These are phyloP conservation scores for Chaetomium fimeti DNA, from an alignment of 495 filamentous ascomycete species.

Conservation along the genomic window DNA sequence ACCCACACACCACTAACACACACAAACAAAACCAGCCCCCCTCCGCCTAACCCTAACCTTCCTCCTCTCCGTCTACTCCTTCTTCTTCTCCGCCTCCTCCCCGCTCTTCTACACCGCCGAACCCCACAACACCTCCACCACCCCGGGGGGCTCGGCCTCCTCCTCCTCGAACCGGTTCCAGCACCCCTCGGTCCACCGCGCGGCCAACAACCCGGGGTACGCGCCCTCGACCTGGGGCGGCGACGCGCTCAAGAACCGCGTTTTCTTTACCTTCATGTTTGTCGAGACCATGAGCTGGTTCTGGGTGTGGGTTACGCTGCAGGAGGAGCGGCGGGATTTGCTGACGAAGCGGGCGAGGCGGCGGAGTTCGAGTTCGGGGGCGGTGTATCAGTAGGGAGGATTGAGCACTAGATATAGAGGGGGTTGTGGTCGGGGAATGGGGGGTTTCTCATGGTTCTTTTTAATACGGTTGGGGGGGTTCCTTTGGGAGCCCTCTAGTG, in stretches of 20 bases:
- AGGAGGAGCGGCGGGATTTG: constrained; percentile 49
- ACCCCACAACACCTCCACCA: background rate
- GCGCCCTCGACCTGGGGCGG: constrained; percentile 37
- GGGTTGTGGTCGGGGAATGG: background rate
- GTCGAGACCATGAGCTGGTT: constrained; percentile 85
- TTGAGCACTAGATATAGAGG: background rate
- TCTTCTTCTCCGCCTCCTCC: constrained; percentile 45
- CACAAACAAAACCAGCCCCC: constrained; percentile 44
- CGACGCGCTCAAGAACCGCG: constrained; percentile 70
- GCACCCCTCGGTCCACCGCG: constrained; percentile 32
- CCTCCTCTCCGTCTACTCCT: constrained; percentile 45
- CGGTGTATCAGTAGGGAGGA: background rate
- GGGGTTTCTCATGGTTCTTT: background rate
- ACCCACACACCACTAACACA: background rate
- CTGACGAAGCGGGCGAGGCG: constrained; percentile 31
- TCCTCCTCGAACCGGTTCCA: constrained; percentile 25
- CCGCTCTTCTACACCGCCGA: constrained; percentile 37
- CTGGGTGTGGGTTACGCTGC: constrained; percentile 66
- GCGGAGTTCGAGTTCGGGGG: constrained; percentile 26
- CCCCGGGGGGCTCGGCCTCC: background rate
- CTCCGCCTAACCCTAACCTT: constrained; percentile 68
- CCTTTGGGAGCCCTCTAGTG: background rate
- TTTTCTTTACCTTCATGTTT: constrained; percentile 81
- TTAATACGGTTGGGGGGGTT: background rate
- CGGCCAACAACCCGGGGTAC: constrained; percentile 30